Conservation (phyloP, 352 stramenopile species). For the Globisporangium irregulare region DNA sequence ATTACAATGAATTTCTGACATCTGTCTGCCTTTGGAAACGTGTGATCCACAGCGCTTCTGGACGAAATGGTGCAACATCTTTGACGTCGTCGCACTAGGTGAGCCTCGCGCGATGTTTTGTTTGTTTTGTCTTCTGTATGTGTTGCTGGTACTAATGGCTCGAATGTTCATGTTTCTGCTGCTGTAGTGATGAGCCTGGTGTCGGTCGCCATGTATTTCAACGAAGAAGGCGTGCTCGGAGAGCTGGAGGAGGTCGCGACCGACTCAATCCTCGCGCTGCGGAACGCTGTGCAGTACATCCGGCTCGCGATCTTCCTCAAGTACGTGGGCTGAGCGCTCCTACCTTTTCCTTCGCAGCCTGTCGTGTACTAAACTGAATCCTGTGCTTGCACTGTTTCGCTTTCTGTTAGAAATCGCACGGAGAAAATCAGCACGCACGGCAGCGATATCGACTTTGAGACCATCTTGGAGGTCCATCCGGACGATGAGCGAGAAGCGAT, state of each 20-base stretch:
- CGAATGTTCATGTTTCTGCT: neutral
- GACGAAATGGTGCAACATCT: constrained; percentile 85
- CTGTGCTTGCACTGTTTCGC: neutral
- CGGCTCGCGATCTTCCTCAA: constrained; percentile 85
- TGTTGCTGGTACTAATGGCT: neutral
- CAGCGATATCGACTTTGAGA: constrained; percentile 67
- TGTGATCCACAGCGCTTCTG: constrained; percentile 55
- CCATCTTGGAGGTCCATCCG: constrained; percentile 26
- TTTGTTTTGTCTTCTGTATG: neutral
- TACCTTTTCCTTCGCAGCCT: neutral
- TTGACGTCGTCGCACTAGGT: constrained; percentile 78
- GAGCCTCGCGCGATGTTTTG: neutral
- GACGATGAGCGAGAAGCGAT: constrained; percentile 50
- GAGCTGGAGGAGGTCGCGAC: constrained; percentile 83
- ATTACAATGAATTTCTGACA: neutral
- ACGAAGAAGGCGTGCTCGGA: constrained; percentile 73
- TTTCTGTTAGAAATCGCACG: constrained; percentile 47
- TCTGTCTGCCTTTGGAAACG: neutral
- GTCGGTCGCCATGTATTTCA: constrained; percentile 82
- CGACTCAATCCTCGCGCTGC: constrained; percentile 70
- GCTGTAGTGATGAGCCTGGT: constrained; percentile 68
- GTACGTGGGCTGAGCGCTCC: constrained; percentile 23
- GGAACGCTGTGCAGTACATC: constrained; percentile 79
- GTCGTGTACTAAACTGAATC: neutral
- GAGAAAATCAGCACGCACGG: constrained; percentile 39